These are phyloP conservation scores for Suhomyces taliae DNA, from an alignment of 1,139 yeast genomes.

Conservation along the genomic window DNA sequence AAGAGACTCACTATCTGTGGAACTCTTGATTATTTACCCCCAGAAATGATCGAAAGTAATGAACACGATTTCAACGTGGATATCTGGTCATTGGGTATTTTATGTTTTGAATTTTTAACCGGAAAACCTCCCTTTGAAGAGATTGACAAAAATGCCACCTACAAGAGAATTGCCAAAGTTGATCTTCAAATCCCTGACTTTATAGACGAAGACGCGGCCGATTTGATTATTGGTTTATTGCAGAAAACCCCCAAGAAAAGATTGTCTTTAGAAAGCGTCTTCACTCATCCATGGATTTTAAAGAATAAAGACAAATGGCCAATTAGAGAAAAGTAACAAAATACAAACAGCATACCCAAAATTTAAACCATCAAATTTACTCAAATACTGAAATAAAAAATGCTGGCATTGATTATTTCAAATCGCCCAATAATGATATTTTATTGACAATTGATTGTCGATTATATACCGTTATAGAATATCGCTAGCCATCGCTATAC, in stretches of 20 bases:
- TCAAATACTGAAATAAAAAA: no score
- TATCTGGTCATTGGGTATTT: conserved; percentile 89
- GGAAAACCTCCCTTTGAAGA: conserved; percentile 95
- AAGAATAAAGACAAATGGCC: conserved; percentile 57
- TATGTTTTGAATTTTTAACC: conserved; percentile 81
- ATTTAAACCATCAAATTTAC: no score
- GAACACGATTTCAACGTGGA: conserved; percentile 82
- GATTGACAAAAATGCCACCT: conserved; percentile 69
- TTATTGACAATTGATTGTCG: not conserved
- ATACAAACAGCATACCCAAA: not conserved
- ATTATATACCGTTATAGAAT: not conserved
- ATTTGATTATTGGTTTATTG: conserved; percentile 61
- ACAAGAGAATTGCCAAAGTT: conserved; percentile 72
- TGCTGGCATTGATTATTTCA: no score
- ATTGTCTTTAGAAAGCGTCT: conserved; percentile 58
- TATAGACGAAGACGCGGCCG: conserved; percentile 73
- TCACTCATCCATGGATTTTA: conserved; percentile 79
- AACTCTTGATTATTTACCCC: conserved; percentile 90
- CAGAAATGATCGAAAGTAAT: conserved; percentile 88
- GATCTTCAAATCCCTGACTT: conserved; percentile 72
- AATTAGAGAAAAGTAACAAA: not conserved
- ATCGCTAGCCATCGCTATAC: not conserved
- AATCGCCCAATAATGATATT: no score
- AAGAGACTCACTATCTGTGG: conserved; percentile 88
- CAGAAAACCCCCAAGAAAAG: conserved; percentile 71